A percentile compares a stretch with the other conserved stretches of the same genome.
phyloP scores from a whole-genome alignment of 2,329 filamentous ascomycete genomes.

The Ophiocordyceps sinensis region DNA sequence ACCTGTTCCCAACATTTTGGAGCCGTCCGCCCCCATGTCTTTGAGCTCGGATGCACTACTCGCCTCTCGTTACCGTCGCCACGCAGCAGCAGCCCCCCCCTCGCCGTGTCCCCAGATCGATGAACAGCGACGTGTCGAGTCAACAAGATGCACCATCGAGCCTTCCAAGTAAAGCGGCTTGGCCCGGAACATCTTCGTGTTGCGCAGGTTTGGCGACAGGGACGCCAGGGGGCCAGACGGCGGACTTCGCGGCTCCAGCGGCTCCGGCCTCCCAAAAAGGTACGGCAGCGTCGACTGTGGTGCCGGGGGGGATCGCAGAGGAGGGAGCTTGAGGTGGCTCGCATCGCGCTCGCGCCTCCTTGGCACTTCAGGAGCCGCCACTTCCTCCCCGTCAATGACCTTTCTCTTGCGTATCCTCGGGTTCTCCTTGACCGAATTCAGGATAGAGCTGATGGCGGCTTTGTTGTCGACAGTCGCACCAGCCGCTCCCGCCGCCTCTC shows the following conservation, averaged over 20 bases:
- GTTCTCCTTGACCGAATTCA: conserved; percentile 34
- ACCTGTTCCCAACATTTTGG: background rate
- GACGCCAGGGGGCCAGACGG: conserved; percentile 14
- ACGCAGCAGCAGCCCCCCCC: background rate
- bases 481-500: background rate
- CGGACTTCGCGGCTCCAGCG: conserved; percentile 16
- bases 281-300: conserved; percentile 4
- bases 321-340: conserved; percentile 13
- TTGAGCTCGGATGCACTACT: background rate
- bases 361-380: conserved; percentile 6
- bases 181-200: conserved; percentile 4
- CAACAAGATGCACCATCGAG: conserved; percentile 8
- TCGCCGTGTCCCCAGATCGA: conserved; percentile 1
- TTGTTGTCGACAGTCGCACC: background rate
- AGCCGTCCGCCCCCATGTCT: background rate
- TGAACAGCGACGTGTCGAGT: conserved; percentile 7
- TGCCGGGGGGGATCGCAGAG: conserved; percentile 12
- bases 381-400: conserved; percentile 25
- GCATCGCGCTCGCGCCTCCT: conserved; percentile 4
- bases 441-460: conserved; percentile 25
- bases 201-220: conserved; percentile 17
- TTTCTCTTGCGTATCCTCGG: conserved; percentile 32
- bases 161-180: conserved; percentile 12
- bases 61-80: background rate
- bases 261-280: conserved; percentile 8